These are phyloP conservation scores for Botryobasidium botryosum DNA, from an alignment of 768 basidiomycete species.

Conservation along the genomic window DNA sequence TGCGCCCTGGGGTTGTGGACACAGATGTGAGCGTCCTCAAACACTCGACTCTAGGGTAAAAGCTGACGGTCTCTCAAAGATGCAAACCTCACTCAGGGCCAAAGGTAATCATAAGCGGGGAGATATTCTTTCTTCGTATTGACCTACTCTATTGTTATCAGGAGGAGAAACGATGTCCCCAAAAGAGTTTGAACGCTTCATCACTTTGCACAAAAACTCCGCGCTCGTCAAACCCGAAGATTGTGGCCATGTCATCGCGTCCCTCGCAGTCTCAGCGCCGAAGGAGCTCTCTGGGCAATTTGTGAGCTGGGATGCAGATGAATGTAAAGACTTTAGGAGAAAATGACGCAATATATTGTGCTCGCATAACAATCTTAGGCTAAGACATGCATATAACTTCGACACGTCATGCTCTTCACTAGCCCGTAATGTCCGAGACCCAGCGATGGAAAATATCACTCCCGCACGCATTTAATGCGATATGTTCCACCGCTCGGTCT, in stretches of 20 bases:
- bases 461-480: too few species aligned
- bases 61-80: constrained; percentile 26
- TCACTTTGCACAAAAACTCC: constrained; percentile 41
- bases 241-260: constrained; percentile 63
- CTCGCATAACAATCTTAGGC: too few species aligned
- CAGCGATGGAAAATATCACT: too few species aligned
- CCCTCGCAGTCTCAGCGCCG: constrained; percentile 48
- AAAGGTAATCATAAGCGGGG: constrained; percentile 23
- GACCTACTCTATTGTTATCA: background rate
- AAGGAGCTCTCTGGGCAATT: constrained; percentile 55
- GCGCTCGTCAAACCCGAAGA: constrained; percentile 59
- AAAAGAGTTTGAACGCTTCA: constrained; percentile 39
- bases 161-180: constrained; percentile 32
- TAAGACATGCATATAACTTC: too few species aligned
- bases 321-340: constrained; percentile 11
- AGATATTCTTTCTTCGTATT: background rate
- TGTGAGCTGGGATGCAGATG: constrained; percentile 61
- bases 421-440: too few species aligned
- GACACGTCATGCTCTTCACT: too few species aligned
- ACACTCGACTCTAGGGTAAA: background rate
- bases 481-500: too few species aligned
- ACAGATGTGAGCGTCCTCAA: constrained; percentile 39
- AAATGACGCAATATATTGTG: too few species aligned
- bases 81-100: constrained; percentile 45
- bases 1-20: constrained; percentile 81